Evolutionary conservation across 2,329 filamentous ascomycete species (phyloP).

Genomic region (Hypoxylon sp.): DNA sequence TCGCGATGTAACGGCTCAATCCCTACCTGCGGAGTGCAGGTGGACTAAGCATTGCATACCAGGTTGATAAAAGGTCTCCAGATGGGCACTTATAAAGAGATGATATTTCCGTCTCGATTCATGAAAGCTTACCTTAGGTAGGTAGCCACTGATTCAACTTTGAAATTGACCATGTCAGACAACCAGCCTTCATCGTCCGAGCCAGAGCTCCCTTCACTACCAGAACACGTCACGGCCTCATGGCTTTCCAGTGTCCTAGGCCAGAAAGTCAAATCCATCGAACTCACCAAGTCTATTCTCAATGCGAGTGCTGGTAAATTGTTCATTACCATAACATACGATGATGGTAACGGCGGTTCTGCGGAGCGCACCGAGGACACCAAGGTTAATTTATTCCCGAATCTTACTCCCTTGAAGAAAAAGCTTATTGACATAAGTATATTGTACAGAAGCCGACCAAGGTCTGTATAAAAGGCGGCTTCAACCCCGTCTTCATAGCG

Average conservation of each 20-base stretch:
- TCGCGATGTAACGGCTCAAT: background rate
- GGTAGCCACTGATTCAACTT: background rate
- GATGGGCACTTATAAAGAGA: background rate
- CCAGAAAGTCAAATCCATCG: slow-evolving; percentile 23
- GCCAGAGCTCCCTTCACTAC: slow-evolving; percentile 12
- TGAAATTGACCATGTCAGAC: slow-evolving; percentile 8
- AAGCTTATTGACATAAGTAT: background rate
- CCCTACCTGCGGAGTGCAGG: background rate
- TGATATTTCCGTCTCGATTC: background rate
- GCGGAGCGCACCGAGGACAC: background rate
- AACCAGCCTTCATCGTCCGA: background rate
- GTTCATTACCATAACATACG: slow-evolving; percentile 28
- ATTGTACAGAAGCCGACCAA: slow-evolving; percentile 15
- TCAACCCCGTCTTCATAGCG: slow-evolving; percentile 32
- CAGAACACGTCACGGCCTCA: slow-evolving; percentile 24
- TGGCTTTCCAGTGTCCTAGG: slow-evolving; percentile 32
- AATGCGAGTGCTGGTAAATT: slow-evolving; percentile 29
- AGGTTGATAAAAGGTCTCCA: background rate
- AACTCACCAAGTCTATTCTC: slow-evolving; percentile 21
- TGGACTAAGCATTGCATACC: background rate
- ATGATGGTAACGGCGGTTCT: slow-evolving; percentile 1
- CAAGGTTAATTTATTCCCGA: background rate
- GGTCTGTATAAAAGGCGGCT: slow-evolving; percentile 40
- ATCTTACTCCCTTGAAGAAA: background rate
- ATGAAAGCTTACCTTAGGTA: background rate